A percentile compares a stretch with the other conserved stretches of the same genome.
Conservation (phyloP, 202 grass and related monocot species). For the Carex arenaria region DNA sequence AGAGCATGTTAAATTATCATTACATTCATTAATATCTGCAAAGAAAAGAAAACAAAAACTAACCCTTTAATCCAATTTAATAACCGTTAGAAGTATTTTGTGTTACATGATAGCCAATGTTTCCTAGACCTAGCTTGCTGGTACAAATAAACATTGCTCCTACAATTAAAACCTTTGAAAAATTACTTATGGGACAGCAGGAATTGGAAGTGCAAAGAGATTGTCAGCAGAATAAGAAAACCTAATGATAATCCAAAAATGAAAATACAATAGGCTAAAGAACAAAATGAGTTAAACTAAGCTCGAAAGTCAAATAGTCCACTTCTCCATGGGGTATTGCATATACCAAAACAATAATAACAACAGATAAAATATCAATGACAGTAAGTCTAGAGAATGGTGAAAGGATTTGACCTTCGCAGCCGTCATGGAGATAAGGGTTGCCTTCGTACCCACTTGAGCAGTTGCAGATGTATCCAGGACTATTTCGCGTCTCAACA, state of each 20-base stretch:
- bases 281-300: not conserved
- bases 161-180: no score
- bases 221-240: no score
- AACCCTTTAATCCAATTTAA: not conserved
- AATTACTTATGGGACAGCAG: no score
- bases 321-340: not conserved
- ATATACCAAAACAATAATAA: not conserved
- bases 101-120: no score
- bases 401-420: constrained; percentile 18
- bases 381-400: not conserved
- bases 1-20: constrained; percentile 37
- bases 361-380: no score
- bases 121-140: no score
- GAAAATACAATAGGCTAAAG: not conserved
- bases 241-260: not conserved
- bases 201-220: no score
- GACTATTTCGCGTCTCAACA: not conserved
- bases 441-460: constrained; percentile 27
- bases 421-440: constrained; percentile 16
- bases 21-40: constrained; percentile 48
- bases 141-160: no score
- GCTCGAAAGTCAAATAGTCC: not conserved
- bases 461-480: constrained; percentile 41
- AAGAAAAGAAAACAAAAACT: not conserved
- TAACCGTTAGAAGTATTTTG: no score